A percentile compares a stretch with the other conserved stretches of the same genome.
phyloP scores from a whole-genome alignment of 306 rosid genomes.

The Astragalus glycyphyllos region DNA sequence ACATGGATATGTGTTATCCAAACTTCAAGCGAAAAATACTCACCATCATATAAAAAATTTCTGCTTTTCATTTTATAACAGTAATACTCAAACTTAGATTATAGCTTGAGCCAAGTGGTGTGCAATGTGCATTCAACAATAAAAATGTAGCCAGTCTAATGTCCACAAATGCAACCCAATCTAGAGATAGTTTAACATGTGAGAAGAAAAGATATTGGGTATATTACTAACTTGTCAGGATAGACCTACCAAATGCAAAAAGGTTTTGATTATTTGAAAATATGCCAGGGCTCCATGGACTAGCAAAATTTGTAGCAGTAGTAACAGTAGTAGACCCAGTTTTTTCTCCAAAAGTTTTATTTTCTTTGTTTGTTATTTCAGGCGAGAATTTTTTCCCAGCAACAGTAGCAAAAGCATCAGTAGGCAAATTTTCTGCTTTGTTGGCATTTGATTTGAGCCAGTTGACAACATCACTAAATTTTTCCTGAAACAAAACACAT shows the following conservation, averaged over 20 bases:
- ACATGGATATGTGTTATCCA: constrained; percentile 12
- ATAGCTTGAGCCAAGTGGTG: constrained; percentile 7
- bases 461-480: constrained; percentile 84
- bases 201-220: constrained; percentile 13
- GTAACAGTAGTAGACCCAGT: constrained; percentile 50
- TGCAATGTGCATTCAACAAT: constrained; percentile 26
- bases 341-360: constrained; percentile 58
- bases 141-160: constrained; percentile 35
- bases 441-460: constrained; percentile 86
- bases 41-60: not conserved
- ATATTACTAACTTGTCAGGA: not conserved
- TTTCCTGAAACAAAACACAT: constrained; percentile 68
- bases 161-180: constrained; percentile 35
- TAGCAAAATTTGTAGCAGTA: constrained; percentile 51
- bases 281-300: constrained; percentile 68
- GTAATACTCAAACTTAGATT: constrained; percentile 17
- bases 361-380: constrained; percentile 53
- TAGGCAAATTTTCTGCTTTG: constrained; percentile 58
- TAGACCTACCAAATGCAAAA: constrained; percentile 63
- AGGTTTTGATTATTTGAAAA: constrained; percentile 56
- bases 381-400: constrained; percentile 56
- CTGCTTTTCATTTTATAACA: not conserved
- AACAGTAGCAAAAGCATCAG: constrained; percentile 46
- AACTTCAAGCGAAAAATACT: not conserved
- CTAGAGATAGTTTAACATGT: constrained; percentile 28